A percentile compares a stretch with the other conserved stretches of the same genome.
These are phyloP conservation scores for Eutrema salsugineum DNA, from an alignment of 441 rosid genomes.

Conservation along the genomic window DNA sequence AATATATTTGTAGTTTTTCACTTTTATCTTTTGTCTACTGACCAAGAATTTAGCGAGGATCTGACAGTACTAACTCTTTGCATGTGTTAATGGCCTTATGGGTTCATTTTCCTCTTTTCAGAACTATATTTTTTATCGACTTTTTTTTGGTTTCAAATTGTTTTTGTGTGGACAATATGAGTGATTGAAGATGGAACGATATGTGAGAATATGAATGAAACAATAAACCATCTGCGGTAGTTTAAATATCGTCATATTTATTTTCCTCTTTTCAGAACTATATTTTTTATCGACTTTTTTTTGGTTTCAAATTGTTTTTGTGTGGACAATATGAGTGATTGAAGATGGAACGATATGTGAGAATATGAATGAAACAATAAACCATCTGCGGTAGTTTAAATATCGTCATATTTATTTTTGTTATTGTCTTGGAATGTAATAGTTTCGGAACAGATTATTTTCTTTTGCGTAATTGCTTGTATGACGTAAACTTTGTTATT, in stretches of 20 bases:
- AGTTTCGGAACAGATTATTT: background rate
- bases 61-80: constrained; percentile 31
- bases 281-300: too few species aligned
- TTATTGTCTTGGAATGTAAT: background rate
- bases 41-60: constrained; percentile 16
- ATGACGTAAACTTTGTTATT: background rate
- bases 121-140: background rate
- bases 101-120: constrained; percentile 21
- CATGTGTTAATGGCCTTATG: constrained; percentile 12
- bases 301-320: background rate
- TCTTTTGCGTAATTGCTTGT: background rate
- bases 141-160: background rate
- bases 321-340: background rate
- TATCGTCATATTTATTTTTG: too few species aligned
- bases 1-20: background rate
- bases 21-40: constrained; percentile 18
- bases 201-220: constrained; percentile 2
- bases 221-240: background rate
- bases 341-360: constrained; percentile 6
- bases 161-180: background rate
- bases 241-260: too few species aligned
- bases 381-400: background rate
- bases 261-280: constrained; percentile 16
- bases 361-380: background rate
- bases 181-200: constrained; percentile 8